These are phyloP conservation scores for Eimeria mitis DNA, from an alignment of 169 alveolate genomes.

Conservation along the genomic window DNA sequence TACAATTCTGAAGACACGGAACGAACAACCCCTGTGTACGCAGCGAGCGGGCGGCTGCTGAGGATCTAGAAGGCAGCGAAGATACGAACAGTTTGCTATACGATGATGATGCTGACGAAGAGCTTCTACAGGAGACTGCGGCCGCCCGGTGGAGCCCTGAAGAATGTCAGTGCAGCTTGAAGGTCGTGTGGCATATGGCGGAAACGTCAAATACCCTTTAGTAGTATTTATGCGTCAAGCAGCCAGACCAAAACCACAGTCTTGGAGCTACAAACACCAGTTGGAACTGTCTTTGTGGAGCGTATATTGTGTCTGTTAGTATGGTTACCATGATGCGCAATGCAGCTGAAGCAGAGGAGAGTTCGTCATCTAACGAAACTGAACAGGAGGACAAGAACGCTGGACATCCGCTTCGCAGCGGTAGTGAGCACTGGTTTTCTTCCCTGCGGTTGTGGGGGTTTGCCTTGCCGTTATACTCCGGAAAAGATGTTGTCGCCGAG, in stretches of 20 bases:
- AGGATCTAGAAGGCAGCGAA: conserved; percentile 43
- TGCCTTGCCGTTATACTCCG: neutral
- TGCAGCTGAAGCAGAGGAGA: conserved; percentile 54
- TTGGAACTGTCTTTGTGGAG: neutral
- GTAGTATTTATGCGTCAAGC: neutral
- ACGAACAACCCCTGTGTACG: neutral
- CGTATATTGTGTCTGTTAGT: neutral
- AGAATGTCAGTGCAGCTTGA: conserved; percentile 35
- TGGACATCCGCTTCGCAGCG: neutral
- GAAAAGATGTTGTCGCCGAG: neutral
- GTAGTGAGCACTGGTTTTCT: neutral
- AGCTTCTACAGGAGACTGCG: conserved; percentile 27
- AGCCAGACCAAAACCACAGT: neutral
- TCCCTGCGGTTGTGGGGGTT: neutral
- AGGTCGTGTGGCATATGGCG: neutral
- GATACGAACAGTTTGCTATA: conserved; percentile 27
- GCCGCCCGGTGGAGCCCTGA: conserved; percentile 37
- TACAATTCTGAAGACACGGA: neutral
- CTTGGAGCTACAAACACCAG: neutral
- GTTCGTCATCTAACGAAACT: conserved; percentile 28
- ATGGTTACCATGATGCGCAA: neutral
- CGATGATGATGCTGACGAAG: conserved; percentile 71
- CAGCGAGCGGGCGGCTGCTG: conserved; percentile 69
- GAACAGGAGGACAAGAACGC: neutral
- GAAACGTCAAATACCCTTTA: neutral